Base-by-base conservation (phyloP, 148 eudicot species). In the Vaccinium macrocarpon region DNA sequence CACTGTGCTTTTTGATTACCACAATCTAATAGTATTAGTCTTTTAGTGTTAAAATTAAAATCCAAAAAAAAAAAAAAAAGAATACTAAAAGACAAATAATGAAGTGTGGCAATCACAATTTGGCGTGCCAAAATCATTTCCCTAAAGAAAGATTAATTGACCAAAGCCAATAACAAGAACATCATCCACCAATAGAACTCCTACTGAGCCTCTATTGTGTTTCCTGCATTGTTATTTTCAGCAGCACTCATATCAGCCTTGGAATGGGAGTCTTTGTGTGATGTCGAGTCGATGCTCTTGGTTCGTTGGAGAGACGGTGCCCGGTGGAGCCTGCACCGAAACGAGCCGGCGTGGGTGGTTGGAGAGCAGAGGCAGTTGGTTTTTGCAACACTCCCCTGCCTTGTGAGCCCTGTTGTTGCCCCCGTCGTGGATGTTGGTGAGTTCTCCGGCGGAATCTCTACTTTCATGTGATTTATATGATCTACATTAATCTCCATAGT, bases 331-430 rank as follows among this genome's bases (percentile, higher is more conserved):
- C 91, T 84, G 75, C 92, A 90, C 72, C 91, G 61, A 82, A 89
- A 90, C 32, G 92, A 90, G 10, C 92, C 90, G 7, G 82, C 90
- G 35, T 90, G 92, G 29, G 92, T 87, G 52, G 92, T 90, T 12
- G 91, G 91, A 7, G 91, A 90, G 84, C 92, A 89, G 13, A 90
- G 91, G 83, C 92, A 74, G 61, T 81, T 83, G 27, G 70, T 62
- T 38, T 77, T 81, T 46, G 85, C 32, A 78, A n/a, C 15, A 68
- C 84, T 82, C 35, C 77, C 86, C 82, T 87, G 87, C 72, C 71
- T 79, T 32, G 83, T 85, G 84, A 79, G 87, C 82, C 27, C 89
- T 48, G 21, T 14, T 12, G 83, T 85, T 82, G 75, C 86, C 82
- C 27, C 89, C 48, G 21, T 14, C 6, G 70, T 18, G 4, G 72